Evolutionary conservation across 139 green algal genomes (phyloP).

Genomic region (Chlamydomonas asymmetrica): DNA sequence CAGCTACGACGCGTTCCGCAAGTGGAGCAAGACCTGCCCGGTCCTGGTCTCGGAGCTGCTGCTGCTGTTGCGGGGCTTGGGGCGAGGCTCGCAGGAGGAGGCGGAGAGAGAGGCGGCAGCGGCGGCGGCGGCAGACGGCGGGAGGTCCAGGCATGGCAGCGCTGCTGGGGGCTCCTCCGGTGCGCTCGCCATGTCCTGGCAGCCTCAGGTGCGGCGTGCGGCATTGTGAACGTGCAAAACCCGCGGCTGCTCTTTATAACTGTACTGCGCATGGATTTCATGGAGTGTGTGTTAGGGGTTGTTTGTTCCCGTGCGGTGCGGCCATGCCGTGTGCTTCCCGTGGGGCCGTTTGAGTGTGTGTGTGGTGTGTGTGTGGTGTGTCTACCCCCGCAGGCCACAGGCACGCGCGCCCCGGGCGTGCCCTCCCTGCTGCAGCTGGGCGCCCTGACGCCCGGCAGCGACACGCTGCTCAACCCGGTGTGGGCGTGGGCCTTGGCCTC

Average conservation of each 20-base stretch:
- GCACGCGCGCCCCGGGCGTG: not conserved
- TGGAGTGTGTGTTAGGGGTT: no score
- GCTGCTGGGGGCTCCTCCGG: not conserved
- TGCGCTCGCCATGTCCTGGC: no score
- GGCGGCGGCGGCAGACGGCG: not conserved
- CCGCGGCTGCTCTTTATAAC: no score
- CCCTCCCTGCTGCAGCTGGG: not conserved
- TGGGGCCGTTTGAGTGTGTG: not conserved
- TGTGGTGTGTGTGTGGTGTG: not conserved
- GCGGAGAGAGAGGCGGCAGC: no score
- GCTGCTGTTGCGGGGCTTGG: not conserved
- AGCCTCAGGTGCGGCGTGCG: no score
- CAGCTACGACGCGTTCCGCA: not conserved
- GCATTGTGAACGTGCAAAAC: no score
- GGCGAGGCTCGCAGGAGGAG: no score
- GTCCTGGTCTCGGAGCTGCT: constrained; percentile 7
- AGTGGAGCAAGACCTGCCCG: constrained; percentile 16
- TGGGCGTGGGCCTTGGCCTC: constrained; percentile 16
- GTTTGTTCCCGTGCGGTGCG: no score
- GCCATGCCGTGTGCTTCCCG: not conserved
- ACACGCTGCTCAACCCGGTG: constrained; percentile 20
- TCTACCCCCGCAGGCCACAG: not conserved
- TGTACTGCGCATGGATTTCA: no score
- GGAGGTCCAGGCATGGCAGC: no score
- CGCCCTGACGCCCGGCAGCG: not conserved